A percentile compares a stretch with the other conserved stretches of the same genome.
Evolutionary conservation across 768 basidiomycete species (phyloP).

Genomic region (Stropharia rugosoannulata): DNA sequence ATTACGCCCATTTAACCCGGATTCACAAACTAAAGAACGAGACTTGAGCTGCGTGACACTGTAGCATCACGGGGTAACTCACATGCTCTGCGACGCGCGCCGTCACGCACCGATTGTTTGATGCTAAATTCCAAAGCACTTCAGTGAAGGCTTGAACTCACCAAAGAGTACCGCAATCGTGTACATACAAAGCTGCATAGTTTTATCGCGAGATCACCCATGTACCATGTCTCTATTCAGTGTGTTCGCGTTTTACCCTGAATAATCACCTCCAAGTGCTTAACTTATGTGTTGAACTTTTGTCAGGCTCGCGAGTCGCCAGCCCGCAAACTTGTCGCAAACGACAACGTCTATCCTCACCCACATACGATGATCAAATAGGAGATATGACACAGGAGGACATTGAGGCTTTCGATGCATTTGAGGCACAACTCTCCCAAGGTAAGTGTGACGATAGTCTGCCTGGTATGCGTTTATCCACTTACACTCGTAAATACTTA

Average conservation of each 20-base stretch:
- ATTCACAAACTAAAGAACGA: too few species aligned
- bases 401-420: conserved; percentile 50
- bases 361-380: conserved; percentile 58
- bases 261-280: background rate
- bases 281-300: conserved; percentile 1
- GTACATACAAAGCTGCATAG: too few species aligned
- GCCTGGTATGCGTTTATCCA: background rate
- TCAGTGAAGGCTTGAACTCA: too few species aligned
- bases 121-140: too few species aligned
- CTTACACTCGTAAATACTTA: background rate
- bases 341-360: conserved; percentile 63
- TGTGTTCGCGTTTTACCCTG: background rate
- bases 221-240: background rate
- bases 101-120: too few species aligned
- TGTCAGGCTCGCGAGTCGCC: conserved; percentile 38
- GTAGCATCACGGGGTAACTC: too few species aligned
- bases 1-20: too few species aligned
- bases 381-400: conserved; percentile 54
- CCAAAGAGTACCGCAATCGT: too few species aligned
- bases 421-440: conserved; percentile 48
- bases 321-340: too few species aligned
- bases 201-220: too few species aligned
- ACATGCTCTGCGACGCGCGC: too few species aligned
- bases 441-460: background rate
- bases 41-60: too few species aligned